Conservation (phyloP, 192 early-diverging fungal species). For the Oehlia diaphana region DNA sequence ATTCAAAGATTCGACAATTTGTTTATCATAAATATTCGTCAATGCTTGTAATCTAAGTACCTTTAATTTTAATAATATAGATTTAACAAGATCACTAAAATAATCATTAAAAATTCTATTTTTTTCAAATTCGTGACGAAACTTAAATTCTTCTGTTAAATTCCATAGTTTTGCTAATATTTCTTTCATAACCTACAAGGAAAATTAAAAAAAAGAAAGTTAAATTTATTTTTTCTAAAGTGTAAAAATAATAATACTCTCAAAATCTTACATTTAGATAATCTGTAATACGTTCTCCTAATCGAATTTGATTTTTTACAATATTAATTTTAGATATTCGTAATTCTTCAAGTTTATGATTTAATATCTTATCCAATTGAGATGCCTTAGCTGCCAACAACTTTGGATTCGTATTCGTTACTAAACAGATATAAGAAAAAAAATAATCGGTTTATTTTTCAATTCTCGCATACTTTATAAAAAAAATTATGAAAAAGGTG, state of each 20-base stretch:
- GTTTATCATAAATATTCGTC: conserved; percentile 1
- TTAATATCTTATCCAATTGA: conserved; percentile 14
- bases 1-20: not conserved
- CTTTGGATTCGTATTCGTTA: conserved; percentile 6
- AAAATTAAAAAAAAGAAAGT: not conserved
- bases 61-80: not conserved
- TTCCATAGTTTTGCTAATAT: conserved; percentile 7
- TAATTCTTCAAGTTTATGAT: not conserved
- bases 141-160: conserved; percentile 15
- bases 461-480: too few species aligned
- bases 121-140: conserved; percentile 14
- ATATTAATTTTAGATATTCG: not conserved
- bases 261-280: conserved; percentile 7
- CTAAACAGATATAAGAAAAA: not conserved
- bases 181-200: not conserved
- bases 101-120: conserved; percentile 11
- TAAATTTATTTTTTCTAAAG: not conserved
- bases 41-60: conserved; percentile 4
- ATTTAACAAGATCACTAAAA: not conserved
- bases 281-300: not conserved
- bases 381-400: not conserved
- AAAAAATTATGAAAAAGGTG: too few species aligned
- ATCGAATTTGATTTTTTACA: not conserved
- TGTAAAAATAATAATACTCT: not conserved
- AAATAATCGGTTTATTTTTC: too few species aligned